phyloP scores from a whole-genome alignment of 768 basidiomycete species.

The Clathrus columnatus region DNA sequence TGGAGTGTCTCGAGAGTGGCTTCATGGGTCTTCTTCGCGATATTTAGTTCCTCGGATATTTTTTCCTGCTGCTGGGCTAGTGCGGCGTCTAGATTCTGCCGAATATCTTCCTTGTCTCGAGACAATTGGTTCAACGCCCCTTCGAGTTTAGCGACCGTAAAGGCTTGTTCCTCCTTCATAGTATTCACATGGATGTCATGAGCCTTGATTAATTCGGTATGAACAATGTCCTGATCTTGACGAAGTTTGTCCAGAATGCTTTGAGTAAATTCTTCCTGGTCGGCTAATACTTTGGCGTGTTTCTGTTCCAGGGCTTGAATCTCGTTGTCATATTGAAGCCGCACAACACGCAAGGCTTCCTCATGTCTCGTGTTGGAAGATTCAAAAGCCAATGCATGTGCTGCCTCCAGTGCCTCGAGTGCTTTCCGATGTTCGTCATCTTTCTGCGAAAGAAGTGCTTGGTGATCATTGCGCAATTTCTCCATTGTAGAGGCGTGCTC shows the following conservation, averaged over 20 bases:
- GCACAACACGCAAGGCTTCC: slow-evolving; percentile 65
- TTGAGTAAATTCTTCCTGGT: slow-evolving; percentile 55
- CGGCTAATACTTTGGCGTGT: slow-evolving; percentile 53
- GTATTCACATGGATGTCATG: slow-evolving; percentile 31
- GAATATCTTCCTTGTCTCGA: neutral
- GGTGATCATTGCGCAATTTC: slow-evolving; percentile 66
- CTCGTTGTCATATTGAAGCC: slow-evolving; percentile 53
- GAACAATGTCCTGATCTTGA: slow-evolving; percentile 47
- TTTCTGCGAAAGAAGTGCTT: slow-evolving; percentile 53
- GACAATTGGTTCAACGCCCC: slow-evolving; percentile 21
- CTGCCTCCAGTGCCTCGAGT: slow-evolving; percentile 65
- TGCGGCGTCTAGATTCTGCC: slow-evolving; percentile 8
- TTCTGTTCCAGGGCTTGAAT: slow-evolving; percentile 65
- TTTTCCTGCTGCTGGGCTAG: slow-evolving; percentile 25
- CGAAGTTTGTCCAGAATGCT: slow-evolving; percentile 61
- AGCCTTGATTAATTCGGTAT: slow-evolving; percentile 53
- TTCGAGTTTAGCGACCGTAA: slow-evolving; percentile 22
- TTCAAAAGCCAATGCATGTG: slow-evolving; percentile 65
- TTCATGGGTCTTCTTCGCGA: slow-evolving; percentile 36
- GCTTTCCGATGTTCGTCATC: slow-evolving; percentile 49
- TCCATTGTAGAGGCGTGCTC: slow-evolving; percentile 77
- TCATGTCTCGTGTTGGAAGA: slow-evolving; percentile 69
- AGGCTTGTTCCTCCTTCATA: slow-evolving; percentile 28
- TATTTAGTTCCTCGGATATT: slow-evolving; percentile 34
- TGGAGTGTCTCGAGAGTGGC: slow-evolving; percentile 35